Evolutionary conservation across 805 yeast species (phyloP), one percentile per base, ranked within the genome.

Genomic region (Metschnikowia matae): DNA sequence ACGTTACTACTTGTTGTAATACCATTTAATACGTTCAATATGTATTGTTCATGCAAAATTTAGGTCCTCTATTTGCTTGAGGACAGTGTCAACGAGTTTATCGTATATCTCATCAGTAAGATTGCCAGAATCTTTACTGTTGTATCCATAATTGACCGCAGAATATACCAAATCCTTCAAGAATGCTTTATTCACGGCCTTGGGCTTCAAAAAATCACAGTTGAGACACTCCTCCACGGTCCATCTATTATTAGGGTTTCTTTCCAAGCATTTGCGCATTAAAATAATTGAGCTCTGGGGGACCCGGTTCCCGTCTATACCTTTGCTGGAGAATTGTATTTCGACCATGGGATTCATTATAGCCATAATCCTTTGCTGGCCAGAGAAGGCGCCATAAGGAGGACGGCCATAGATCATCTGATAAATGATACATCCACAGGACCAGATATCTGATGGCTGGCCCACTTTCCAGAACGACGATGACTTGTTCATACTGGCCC

Each of bases 361-460:
- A 1, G 96, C 96, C 63, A 84, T 71, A 36, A 89, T 73, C 52
- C 96, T 71, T 61, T 87, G 88, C 51, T 85, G 81, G 1, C 95
- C 94, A 46, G 83, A 80, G 59, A 80, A 88, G 3, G 76, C 74
- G 0, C 89, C 95, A 70, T 89, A 91, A 1, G 99, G 99, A 1
- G 97, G 92, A 53, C 79, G 78, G 0, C 97, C 97, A 60, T 94
- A 95, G 7, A 91, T 80, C 96, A 94, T 89, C 66, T 94, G 98
- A 67, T 90, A 92, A 0, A 94, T 74, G 3, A 94, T 92, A 65
- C 98, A 90, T 0, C 99, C 99, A 68, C 96, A 87, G 18, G 98
- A 90, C 99, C 99, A 94, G 14, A 94, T 84, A 69, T 94, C 99
- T 1, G 97, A 87, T 0, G 98, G 96, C 60, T 84, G 85, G 1